A percentile compares a stretch with the other conserved stretches of the same genome.
Conservation (phyloP, 106 monocot species). For the Hemerocallis citrina region DNA sequence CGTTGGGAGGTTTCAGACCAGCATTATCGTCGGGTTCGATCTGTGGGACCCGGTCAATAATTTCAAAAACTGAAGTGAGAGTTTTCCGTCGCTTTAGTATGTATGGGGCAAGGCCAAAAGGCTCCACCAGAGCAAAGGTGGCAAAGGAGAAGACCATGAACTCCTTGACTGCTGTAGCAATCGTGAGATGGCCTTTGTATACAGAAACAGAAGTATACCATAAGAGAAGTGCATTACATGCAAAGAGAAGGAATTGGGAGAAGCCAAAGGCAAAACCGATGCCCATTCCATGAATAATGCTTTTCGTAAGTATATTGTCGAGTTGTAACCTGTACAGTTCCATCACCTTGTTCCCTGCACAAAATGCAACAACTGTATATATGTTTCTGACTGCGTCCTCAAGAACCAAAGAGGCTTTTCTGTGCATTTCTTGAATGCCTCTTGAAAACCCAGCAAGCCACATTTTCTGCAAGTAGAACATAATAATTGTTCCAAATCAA, state of each 20-base stretch:
- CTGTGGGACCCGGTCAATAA: slow-evolving; percentile 72
- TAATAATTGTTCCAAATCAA: neutral
- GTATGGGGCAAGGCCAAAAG: slow-evolving; percentile 91
- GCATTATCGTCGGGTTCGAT: slow-evolving; percentile 83
- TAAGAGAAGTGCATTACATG: slow-evolving; percentile 81
- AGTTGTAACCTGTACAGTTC: slow-evolving; percentile 74
- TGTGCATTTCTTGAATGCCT: slow-evolving; percentile 96
- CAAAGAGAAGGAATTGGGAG: slow-evolving; percentile 90
- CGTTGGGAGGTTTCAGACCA: slow-evolving; percentile 78
- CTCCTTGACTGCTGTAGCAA: slow-evolving; percentile 61
- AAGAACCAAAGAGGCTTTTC: slow-evolving; percentile 88
- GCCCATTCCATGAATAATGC: slow-evolving; percentile 61
- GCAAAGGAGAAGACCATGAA: slow-evolving; percentile 92
- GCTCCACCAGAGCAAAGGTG: slow-evolving; percentile 90
- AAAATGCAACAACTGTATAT: slow-evolving; percentile 88
- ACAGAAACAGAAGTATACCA: slow-evolving; percentile 73
- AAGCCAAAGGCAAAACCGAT: slow-evolving; percentile 93
- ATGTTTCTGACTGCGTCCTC: slow-evolving; percentile 98
- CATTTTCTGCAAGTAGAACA: slow-evolving; percentile 49
- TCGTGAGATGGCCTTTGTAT: slow-evolving; percentile 22
- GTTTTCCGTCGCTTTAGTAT: slow-evolving; percentile 76
- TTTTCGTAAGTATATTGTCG: slow-evolving; percentile 47
- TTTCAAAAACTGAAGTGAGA: slow-evolving; percentile 80
- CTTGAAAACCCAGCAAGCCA: slow-evolving; percentile 93
- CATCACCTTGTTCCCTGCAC: slow-evolving; percentile 93